Evolutionary conservation across 2,329 filamentous ascomycete genomes (phyloP).

Genomic region (Paracoccidioides brasiliensis): DNA sequence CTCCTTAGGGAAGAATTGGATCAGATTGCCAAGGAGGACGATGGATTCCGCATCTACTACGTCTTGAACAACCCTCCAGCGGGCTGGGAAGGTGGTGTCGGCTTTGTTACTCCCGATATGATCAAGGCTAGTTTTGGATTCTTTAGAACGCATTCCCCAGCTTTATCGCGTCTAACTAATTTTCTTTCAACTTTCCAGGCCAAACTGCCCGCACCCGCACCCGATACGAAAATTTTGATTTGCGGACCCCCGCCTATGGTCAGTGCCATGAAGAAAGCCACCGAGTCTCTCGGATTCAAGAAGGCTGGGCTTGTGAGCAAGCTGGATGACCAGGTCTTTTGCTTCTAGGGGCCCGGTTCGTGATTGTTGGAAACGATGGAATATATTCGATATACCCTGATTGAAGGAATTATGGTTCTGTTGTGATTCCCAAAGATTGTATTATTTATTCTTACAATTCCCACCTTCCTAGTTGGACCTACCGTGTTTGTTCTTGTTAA

Average conservation of each 20-base stretch:
- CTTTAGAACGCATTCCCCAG: constrained; percentile 14
- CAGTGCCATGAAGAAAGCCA: constrained; percentile 90
- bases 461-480: background rate
- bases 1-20: constrained; percentile 88
- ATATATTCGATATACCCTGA: background rate
- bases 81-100: constrained; percentile 82
- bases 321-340: constrained; percentile 95
- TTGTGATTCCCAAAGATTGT: background rate
- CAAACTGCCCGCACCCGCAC: constrained; percentile 61
- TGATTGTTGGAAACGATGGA: background rate
- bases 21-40: constrained; percentile 59
- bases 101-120: constrained; percentile 92
- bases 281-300: constrained; percentile 75
- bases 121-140: constrained; percentile 52
- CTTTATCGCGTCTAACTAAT: background rate
- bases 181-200: constrained; percentile 18
- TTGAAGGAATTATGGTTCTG: background rate
- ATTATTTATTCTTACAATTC: background rate
- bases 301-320: constrained; percentile 95
- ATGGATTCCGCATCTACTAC: constrained; percentile 77
- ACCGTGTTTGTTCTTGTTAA: background rate
- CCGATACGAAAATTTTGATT: constrained; percentile 83
- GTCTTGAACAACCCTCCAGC: constrained; percentile 92
- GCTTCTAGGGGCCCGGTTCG: constrained; percentile 49
- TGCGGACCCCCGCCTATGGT: constrained; percentile 97